Conservation (phyloP, 345 rosid species). For the Abelmoschus esculentus region DNA sequence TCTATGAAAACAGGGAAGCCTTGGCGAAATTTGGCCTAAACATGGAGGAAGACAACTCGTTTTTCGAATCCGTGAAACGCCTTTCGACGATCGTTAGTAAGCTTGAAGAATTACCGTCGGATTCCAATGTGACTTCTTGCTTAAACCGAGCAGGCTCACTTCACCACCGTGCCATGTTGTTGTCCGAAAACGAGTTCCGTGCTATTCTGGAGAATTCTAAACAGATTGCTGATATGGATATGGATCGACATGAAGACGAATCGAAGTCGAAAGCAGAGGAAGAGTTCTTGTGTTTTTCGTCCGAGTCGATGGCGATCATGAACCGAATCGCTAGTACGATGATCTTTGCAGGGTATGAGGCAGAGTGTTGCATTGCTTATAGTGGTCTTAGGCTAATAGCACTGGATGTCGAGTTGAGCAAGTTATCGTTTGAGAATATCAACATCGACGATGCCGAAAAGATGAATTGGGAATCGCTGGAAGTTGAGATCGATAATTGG, state of each 20-base stretch:
- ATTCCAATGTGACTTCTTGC: constrained; percentile 20
- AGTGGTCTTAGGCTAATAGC: constrained; percentile 42
- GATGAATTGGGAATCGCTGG: constrained; percentile 33
- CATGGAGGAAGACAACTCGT: constrained; percentile 28
- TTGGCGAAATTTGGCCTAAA: constrained; percentile 31
- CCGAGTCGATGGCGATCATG: constrained; percentile 36
- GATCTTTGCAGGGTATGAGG: constrained; percentile 62
- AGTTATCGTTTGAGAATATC: constrained; percentile 48
- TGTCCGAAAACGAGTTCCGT: constrained; percentile 63
- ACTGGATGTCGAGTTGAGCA: constrained; percentile 34
- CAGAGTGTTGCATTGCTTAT: constrained; percentile 55
- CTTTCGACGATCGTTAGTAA: constrained; percentile 31
- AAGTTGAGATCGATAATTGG: constrained; percentile 63
- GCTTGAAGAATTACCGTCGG: constrained; percentile 22
- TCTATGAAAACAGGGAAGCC: constrained; percentile 20
- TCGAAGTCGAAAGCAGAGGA: constrained; percentile 12
- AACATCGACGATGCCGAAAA: constrained; percentile 58
- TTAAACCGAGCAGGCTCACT: constrained; percentile 40
- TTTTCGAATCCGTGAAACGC: constrained; percentile 32
- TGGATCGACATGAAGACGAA: constrained; percentile 10
- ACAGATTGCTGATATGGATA: not conserved
- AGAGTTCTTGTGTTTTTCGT: constrained; percentile 36
- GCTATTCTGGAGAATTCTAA: constrained; percentile 35
- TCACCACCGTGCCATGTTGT: constrained; percentile 49
- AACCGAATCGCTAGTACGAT: constrained; percentile 48